These are phyloP conservation scores for Vigna mungo DNA, from an alignment of 306 rosid genomes.

Conservation along the genomic window DNA sequence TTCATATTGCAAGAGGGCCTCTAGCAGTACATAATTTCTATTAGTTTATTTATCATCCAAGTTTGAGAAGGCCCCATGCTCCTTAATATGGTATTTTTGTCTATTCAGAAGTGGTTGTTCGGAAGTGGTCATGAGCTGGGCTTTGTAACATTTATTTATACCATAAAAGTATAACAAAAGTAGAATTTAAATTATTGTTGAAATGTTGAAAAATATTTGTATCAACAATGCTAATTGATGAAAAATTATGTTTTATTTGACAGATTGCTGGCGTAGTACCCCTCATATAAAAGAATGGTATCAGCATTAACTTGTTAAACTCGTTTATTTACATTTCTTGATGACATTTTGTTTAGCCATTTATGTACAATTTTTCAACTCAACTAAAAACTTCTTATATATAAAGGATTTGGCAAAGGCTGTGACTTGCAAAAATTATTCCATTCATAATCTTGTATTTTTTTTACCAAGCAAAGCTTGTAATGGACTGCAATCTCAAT, in stretches of 20 bases:
- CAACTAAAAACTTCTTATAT: conserved; percentile 22
- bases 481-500: conserved; percentile 1
- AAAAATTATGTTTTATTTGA: conserved; percentile 47
- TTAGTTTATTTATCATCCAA: conserved; percentile 7
- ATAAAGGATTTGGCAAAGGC: neutral
- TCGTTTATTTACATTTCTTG: conserved; percentile 18
- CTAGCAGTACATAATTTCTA: neutral
- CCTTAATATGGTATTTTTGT: neutral
- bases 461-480: conserved; percentile 8
- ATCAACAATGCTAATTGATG: conserved; percentile 42
- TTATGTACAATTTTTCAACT: conserved; percentile 23
- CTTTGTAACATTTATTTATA: conserved; percentile 17
- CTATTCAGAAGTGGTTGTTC: conserved; percentile 20
- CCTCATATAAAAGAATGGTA: conserved; percentile 85
- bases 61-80: neutral
- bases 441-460: conserved; percentile 14
- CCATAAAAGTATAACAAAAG: conserved; percentile 12
- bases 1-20: conserved; percentile 21
- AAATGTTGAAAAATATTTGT: neutral
- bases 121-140: conserved; percentile 21
- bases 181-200: conserved; percentile 20
- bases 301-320: conserved; percentile 26
- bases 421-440: conserved; percentile 20
- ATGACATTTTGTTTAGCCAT: conserved; percentile 5
- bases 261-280: conserved; percentile 88